Conservation (phyloP, 2,329 filamentous ascomycete genomes). For the Apiospora saccharicola region DNA sequence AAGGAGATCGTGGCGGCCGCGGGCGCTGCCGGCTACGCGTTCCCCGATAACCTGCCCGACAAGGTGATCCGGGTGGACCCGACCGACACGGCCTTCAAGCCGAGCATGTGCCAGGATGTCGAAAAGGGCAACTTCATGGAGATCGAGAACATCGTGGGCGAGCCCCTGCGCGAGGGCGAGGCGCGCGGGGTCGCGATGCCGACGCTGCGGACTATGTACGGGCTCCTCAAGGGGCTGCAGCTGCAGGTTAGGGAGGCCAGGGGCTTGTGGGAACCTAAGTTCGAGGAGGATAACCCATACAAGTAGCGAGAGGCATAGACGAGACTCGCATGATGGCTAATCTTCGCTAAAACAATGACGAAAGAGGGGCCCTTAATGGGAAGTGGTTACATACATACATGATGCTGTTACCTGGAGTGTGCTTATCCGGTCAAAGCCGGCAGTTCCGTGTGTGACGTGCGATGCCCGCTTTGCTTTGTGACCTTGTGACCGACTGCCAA, state of each 20-base stretch:
- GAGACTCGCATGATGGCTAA: not conserved
- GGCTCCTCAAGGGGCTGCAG: constrained; percentile 56
- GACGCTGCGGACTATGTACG: constrained; percentile 56
- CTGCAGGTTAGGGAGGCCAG: constrained; percentile 53
- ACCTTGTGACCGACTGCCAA: not conserved
- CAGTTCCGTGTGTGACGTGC: not conserved
- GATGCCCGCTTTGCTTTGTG: constrained; percentile 1
- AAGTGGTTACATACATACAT: not conserved
- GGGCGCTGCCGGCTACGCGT: constrained; percentile 47
- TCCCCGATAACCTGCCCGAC: constrained; percentile 54
- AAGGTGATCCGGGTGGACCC: constrained; percentile 57
- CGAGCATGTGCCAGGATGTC: constrained; percentile 63
- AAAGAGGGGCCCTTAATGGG: not conserved
- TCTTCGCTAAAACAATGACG: not conserved
- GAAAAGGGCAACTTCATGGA: constrained; percentile 63
- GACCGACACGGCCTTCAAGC: constrained; percentile 54
- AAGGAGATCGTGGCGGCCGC: constrained; percentile 57
- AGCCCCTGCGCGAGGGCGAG: constrained; percentile 61
- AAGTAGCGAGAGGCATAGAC: not conserved
- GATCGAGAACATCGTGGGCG: constrained; percentile 62
- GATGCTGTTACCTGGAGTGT: not conserved
- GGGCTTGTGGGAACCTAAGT: constrained; percentile 44
- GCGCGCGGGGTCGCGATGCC: constrained; percentile 56
- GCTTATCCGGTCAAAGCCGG: not conserved
- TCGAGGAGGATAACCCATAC: constrained; percentile 36